These are phyloP conservation scores for Zalaria sp. DNA, from an alignment of 2,329 filamentous ascomycete genomes.

Conservation along the genomic window DNA sequence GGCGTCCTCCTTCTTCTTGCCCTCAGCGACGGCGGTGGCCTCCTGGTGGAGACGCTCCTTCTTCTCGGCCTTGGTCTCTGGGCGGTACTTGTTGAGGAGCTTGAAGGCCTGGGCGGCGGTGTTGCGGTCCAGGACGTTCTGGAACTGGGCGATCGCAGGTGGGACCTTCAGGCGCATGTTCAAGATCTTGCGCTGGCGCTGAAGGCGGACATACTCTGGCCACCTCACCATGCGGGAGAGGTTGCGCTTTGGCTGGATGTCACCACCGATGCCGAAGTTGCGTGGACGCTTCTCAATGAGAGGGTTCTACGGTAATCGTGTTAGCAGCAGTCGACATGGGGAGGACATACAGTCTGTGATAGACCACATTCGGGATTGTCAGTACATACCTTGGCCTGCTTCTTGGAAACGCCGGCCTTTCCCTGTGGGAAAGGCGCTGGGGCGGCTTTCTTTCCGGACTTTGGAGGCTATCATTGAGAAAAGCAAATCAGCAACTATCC, in stretches of 20 bases:
- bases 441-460: conserved; percentile 93
- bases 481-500: conserved; percentile 87
- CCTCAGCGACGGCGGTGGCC: conserved; percentile 92
- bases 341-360: background rate
- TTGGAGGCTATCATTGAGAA: conserved; percentile 99
- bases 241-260: conserved; percentile 94
- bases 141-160: conserved; percentile 93
- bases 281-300: conserved; percentile 95
- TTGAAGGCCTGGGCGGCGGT: conserved; percentile 95
- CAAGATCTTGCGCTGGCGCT: conserved; percentile 91
- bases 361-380: no score
- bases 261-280: conserved; percentile 98
- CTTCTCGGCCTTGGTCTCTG: conserved; percentile 98
- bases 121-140: conserved; percentile 92
- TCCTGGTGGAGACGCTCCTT: conserved; percentile 98
- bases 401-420: conserved; percentile 79
- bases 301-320: conserved; percentile 57
- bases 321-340: conserved; percentile 6
- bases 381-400: conserved; percentile 79
- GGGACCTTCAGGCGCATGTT: conserved; percentile 98
- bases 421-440: conserved; percentile 90
- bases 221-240: conserved; percentile 97
- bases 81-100: conserved; percentile 99
- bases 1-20: conserved; percentile 99
- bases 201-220: conserved; percentile 97